Conservation (phyloP, 345 rosid species). For the Trapa incisa region DNA sequence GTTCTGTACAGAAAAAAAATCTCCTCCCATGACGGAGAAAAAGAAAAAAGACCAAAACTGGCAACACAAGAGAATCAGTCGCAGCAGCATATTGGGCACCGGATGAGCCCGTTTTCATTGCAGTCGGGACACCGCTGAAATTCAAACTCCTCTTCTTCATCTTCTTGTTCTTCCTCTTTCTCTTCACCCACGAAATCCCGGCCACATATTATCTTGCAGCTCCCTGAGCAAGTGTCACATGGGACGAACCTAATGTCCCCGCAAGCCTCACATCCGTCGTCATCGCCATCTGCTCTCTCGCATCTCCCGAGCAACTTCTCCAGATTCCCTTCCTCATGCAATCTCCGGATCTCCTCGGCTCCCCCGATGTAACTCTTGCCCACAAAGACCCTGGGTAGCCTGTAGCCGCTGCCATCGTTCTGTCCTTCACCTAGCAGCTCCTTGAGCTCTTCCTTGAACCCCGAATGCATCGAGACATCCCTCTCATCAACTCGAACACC, state of each 20-base stretch:
- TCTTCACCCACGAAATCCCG: not conserved
- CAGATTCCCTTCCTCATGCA: slow-evolving; percentile 77
- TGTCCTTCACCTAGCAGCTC: slow-evolving; percentile 36
- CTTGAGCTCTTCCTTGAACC: slow-evolving; percentile 65
- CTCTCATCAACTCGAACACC: slow-evolving; percentile 59
- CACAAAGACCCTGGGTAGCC: slow-evolving; percentile 60
- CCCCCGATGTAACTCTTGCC: slow-evolving; percentile 67
- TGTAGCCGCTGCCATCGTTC: slow-evolving; percentile 13
- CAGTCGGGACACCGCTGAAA: slow-evolving; percentile 81
- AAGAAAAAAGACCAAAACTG: too few species aligned
- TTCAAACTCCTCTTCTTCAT: slow-evolving; percentile 35
- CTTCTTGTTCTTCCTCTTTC: slow-evolving; percentile 4
- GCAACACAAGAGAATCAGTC: slow-evolving; percentile 10
- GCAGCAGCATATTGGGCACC: slow-evolving; percentile 62
- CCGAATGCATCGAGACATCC: slow-evolving; percentile 86
- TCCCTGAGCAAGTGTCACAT: slow-evolving; percentile 6
- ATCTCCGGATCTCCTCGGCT: slow-evolving; percentile 56
- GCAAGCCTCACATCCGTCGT: slow-evolving; percentile 58
- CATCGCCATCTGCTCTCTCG: slow-evolving; percentile 29
- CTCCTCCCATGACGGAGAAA: too few species aligned
- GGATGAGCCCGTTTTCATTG: slow-evolving; percentile 81
- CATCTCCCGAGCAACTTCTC: slow-evolving; percentile 48
- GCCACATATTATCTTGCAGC: slow-evolving; percentile 1
- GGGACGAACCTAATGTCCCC: slow-evolving; percentile 13
- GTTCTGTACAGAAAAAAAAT: too few species aligned